phyloP scores from a whole-genome alignment of 805 yeast species.

The Naumovozyma baii region DNA sequence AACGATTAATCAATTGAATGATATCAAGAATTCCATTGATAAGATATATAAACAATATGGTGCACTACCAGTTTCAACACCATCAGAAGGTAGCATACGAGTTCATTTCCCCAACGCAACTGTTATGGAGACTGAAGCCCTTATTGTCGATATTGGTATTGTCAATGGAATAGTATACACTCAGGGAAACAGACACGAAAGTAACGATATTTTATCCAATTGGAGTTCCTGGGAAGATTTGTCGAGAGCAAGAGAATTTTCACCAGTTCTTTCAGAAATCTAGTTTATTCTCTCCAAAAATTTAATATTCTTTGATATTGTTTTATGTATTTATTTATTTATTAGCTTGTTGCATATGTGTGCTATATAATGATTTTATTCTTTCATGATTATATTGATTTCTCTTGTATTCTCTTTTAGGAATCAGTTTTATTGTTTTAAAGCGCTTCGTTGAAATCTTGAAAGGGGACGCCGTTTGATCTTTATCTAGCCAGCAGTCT shows the following conservation, averaged over 20 bases:
- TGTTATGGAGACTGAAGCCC: conserved; percentile 41
- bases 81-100: conserved; percentile 32
- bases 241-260: not conserved
- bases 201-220: not conserved
- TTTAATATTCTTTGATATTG: too few relatives aligned
- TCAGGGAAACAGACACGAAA: conserved; percentile 6
- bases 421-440: too few relatives aligned
- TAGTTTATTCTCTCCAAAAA: too few relatives aligned
- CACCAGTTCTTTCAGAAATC: conserved; percentile 2
- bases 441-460: too few relatives aligned
- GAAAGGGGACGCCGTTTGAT: too few relatives aligned
- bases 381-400: too few relatives aligned
- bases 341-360: too few relatives aligned
- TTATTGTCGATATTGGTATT: conserved; percentile 52
- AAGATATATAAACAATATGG: conserved; percentile 47
- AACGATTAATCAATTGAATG: conserved; percentile 32
- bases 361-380: too few relatives aligned
- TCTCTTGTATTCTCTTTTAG: too few relatives aligned
- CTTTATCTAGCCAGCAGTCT: too few relatives aligned
- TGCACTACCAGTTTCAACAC: conserved; percentile 49
- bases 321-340: too few relatives aligned
- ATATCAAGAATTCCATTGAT: conserved; percentile 35
- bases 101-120: conserved; percentile 70
- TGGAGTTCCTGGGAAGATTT: conserved; percentile 1
- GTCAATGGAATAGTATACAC: conserved; percentile 45